Conservation (phyloP, 495 filamentous ascomycete species). For the Penicillium fimorum region DNA sequence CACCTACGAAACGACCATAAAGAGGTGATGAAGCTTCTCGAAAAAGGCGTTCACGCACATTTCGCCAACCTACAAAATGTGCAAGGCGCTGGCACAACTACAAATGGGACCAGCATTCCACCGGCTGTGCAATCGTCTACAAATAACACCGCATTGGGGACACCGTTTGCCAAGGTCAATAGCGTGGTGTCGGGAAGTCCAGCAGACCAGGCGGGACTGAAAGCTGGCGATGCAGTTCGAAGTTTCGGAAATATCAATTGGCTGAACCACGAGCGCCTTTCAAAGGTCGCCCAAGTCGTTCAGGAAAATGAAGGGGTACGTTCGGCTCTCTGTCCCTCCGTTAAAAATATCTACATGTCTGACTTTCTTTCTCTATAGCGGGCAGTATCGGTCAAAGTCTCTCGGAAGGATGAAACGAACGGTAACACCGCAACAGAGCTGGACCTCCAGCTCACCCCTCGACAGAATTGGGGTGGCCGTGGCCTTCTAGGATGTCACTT, state of each 20-base stretch:
- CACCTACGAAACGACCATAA: slow-evolving; percentile 91
- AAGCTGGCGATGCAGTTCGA: slow-evolving; percentile 76
- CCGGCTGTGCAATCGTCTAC: slow-evolving; percentile 17
- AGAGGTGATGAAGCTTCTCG: slow-evolving; percentile 75
- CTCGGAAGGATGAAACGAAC: slow-evolving; percentile 46
- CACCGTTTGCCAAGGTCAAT: slow-evolving; percentile 89
- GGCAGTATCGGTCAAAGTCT: slow-evolving; percentile 67
- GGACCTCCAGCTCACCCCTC: slow-evolving; percentile 67
- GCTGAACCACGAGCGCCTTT: slow-evolving; percentile 80
- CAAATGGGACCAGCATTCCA: slow-evolving; percentile 34
- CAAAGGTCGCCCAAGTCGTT: slow-evolving; percentile 80
- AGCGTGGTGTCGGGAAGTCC: slow-evolving; percentile 76
- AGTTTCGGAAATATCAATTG: slow-evolving; percentile 80
- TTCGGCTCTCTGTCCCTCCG: slow-evolving; percentile 3
- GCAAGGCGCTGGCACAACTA: slow-evolving; percentile 22
- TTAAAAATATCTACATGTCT: neutral
- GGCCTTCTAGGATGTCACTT: slow-evolving; percentile 88
- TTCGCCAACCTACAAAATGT: slow-evolving; percentile 43
- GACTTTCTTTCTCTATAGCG: slow-evolving; percentile 41
- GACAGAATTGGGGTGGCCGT: slow-evolving; percentile 81
- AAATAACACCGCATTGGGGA: slow-evolving; percentile 49
- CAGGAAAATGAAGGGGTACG: slow-evolving; percentile 88
- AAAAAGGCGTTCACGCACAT: slow-evolving; percentile 78
- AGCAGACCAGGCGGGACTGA: slow-evolving; percentile 78
- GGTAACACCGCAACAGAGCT: slow-evolving; percentile 51